Evolutionary conservation across 2,329 filamentous ascomycete species (phyloP).

Genomic region (Cladosporium sp.): DNA sequence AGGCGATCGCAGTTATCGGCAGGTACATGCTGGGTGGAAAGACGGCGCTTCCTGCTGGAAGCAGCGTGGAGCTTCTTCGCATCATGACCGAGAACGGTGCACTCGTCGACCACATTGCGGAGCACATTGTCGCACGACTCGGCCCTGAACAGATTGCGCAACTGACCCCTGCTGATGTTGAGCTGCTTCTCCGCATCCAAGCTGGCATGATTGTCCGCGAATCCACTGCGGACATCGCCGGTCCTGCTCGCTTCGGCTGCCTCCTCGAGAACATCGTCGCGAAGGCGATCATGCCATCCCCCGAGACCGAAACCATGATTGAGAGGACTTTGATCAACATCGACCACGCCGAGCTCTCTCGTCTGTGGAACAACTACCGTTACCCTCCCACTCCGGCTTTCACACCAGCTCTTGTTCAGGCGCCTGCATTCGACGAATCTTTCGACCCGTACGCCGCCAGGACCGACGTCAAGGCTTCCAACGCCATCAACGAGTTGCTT

Average conservation of each 20-base stretch:
- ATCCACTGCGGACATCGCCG: conserved; percentile 55
- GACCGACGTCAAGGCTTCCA: conserved; percentile 91
- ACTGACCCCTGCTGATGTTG: conserved; percentile 55
- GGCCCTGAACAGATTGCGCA: conserved; percentile 60
- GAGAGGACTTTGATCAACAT: conserved; percentile 60
- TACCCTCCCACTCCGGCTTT: conserved; percentile 48
- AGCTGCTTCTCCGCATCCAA: conserved; percentile 63
- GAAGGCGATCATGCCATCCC: conserved; percentile 54
- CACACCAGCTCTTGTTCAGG: conserved; percentile 53
- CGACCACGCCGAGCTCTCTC: conserved; percentile 48
- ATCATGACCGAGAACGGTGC: conserved; percentile 67
- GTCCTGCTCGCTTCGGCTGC: conserved; percentile 61
- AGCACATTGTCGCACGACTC: conserved; percentile 61
- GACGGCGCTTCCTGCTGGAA: conserved; percentile 53
- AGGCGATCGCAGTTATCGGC: conserved; percentile 72
- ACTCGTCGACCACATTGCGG: conserved; percentile 59
- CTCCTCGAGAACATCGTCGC: conserved; percentile 60
- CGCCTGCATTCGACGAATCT: conserved; percentile 71
- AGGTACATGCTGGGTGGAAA: conserved; percentile 56
- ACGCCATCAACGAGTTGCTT: conserved; percentile 83
- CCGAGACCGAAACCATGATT: conserved; percentile 56
- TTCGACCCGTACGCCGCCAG: conserved; percentile 89
- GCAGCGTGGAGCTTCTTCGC: conserved; percentile 61
- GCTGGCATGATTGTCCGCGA: conserved; percentile 50
- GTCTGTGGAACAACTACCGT: conserved; percentile 61